These are phyloP conservation scores for Herpetomonas tarakana DNA, from an alignment of 208 protist species.

Conservation along the genomic window DNA sequence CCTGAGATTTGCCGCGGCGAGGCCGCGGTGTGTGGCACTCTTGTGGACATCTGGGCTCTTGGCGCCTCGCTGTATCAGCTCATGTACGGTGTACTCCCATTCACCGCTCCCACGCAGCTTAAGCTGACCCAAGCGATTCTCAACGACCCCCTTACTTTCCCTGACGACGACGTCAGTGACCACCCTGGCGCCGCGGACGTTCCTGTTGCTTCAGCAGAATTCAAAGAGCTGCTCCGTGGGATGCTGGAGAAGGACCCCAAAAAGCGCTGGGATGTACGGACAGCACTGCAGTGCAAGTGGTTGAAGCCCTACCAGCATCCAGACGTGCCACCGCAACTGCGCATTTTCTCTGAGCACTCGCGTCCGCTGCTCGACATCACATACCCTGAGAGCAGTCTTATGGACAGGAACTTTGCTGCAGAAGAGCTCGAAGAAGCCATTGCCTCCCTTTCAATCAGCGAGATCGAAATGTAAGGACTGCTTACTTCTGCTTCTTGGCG, in stretches of 20 bases:
- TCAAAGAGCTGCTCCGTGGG: conserved; percentile 46
- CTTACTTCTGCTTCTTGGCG: too few relatives aligned
- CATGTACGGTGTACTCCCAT: conserved; percentile 46
- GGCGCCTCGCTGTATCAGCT: conserved; percentile 63
- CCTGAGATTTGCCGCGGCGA: conserved; percentile 42
- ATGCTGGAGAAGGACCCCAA: conserved; percentile 58
- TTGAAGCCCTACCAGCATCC: not conserved
- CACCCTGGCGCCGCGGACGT: not conserved
- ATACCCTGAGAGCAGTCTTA: not conserved
- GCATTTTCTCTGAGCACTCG: not conserved
- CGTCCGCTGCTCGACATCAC: not conserved
- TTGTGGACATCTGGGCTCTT: conserved; percentile 57
- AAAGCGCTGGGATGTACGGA: conserved; percentile 17
- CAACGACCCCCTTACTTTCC: conserved; percentile 31
- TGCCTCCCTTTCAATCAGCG: not conserved
- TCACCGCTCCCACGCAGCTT: conserved; percentile 17
- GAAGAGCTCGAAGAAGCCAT: not conserved
- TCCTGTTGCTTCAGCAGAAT: conserved; percentile 10
- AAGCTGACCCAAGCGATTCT: conserved; percentile 28
- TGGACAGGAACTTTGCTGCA: not conserved
- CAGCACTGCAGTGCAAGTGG: not conserved
- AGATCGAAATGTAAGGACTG: not conserved
- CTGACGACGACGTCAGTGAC: conserved; percentile 20
- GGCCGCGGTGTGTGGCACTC: conserved; percentile 15
- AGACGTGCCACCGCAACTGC: not conserved